These are phyloP conservation scores for Piromyces finnis DNA, from an alignment of 192 early-diverging fungal genomes.

Conservation along the genomic window DNA sequence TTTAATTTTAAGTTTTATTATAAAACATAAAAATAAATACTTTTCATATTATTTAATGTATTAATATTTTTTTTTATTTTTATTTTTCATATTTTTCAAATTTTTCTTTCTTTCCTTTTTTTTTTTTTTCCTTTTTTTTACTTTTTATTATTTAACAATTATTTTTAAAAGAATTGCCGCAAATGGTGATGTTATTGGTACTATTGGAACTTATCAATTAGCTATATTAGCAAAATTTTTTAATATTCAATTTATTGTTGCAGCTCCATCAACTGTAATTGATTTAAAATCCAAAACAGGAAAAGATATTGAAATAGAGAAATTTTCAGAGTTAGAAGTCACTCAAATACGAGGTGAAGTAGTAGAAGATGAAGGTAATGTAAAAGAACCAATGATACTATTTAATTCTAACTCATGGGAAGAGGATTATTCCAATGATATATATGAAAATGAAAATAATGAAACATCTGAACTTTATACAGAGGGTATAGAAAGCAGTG, in stretches of 20 bases:
- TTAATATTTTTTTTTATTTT: too few relatives aligned
- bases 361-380: constrained; percentile 15
- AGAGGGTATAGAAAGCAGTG: background rate
- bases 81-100: too few relatives aligned
- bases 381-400: constrained; percentile 5
- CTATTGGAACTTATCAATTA: constrained; percentile 96
- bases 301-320: constrained; percentile 69
- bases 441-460: background rate
- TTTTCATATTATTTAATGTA: too few relatives aligned
- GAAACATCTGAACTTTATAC: background rate
- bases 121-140: background rate
- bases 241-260: constrained; percentile 76
- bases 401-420: background rate
- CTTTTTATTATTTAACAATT: background rate
- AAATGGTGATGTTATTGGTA: constrained; percentile 97
- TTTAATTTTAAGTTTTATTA: too few relatives aligned
- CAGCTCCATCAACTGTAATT: constrained; percentile 84
- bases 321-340: constrained; percentile 58
- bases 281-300: constrained; percentile 58
- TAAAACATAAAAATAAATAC: too few relatives aligned
- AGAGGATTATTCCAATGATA: background rate
- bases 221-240: constrained; percentile 80
- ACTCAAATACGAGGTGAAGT: constrained; percentile 35
- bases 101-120: too few relatives aligned
- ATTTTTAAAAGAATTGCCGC: constrained; percentile 41